Evolutionary conservation across 306 rosid species (phyloP).

Genomic region (Vicia faba): DNA sequence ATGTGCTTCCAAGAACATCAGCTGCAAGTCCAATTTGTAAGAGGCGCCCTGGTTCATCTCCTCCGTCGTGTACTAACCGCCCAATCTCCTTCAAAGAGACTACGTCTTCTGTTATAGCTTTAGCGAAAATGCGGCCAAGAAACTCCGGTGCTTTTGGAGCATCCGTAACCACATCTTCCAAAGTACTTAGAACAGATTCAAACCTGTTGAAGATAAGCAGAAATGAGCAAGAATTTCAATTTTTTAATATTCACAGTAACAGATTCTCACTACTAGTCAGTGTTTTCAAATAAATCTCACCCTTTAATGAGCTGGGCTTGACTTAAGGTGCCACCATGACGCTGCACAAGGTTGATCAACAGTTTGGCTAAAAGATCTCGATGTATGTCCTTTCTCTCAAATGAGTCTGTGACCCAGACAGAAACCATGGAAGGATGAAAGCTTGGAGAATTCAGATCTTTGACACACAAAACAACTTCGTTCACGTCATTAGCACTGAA

Average conservation of each 20-base stretch:
- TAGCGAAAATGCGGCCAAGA: constrained; percentile 46
- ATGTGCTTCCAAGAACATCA: no score
- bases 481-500: constrained; percentile 83
- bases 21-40: no score
- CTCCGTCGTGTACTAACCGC: no score
- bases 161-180: constrained; percentile 81
- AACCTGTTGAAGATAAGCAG: constrained; percentile 51
- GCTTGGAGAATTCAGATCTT: constrained; percentile 76
- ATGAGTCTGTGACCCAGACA: constrained; percentile 83
- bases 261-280: neutral
- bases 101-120: no score
- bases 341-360: constrained; percentile 62
- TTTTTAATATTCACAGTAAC: no score
- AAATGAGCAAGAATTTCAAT: neutral
- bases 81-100: no score
- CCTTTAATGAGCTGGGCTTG: constrained; percentile 71
- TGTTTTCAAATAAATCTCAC: constrained; percentile 43
- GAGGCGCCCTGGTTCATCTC: no score
- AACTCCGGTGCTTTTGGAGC: constrained; percentile 87
- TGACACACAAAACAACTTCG: constrained; percentile 68
- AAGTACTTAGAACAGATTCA: constrained; percentile 60
- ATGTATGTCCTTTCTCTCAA: constrained; percentile 74
- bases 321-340: constrained; percentile 56
- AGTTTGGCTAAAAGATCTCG: constrained; percentile 17
- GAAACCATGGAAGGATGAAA: constrained; percentile 84